Percentiles rank a stretch among this genome's conserved stretches.
phyloP scores from a whole-genome alignment of 179 eudicot species.

The Camellia oleifera region DNA sequence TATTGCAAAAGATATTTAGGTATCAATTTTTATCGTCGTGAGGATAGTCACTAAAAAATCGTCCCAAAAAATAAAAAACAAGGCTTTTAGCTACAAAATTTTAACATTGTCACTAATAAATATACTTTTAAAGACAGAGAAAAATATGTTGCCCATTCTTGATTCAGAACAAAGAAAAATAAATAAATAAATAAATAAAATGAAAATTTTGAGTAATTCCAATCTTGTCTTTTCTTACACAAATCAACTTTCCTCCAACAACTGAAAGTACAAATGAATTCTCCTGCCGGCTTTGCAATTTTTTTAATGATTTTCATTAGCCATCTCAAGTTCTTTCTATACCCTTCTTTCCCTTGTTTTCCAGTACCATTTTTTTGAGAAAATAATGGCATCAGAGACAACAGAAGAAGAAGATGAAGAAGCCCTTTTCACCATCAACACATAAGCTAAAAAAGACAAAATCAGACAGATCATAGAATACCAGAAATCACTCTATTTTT shows the following conservation, averaged over 20 bases:
- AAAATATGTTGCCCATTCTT: too few species aligned
- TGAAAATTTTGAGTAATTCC: neutral
- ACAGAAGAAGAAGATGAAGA: conserved; percentile 22
- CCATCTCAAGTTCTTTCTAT: neutral
- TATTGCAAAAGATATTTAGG: too few species aligned
- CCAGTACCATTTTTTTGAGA: neutral
- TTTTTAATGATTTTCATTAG: neutral
- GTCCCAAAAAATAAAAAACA: too few species aligned
- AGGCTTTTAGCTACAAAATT: too few species aligned
- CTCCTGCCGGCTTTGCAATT: neutral
- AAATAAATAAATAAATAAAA: neutral
- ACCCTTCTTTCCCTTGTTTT: neutral
- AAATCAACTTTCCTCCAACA: neutral
- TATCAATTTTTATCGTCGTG: too few species aligned
- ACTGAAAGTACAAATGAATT: neutral
- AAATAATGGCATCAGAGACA: conserved; percentile 24
- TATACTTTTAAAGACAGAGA: too few species aligned
- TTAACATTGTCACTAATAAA: too few species aligned
- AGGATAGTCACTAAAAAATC: too few species aligned
- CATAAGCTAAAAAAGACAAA: conserved; percentile 31
- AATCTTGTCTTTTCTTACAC: neutral
- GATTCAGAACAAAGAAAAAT: neutral
- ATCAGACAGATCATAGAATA: conserved; percentile 31
- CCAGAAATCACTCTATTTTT: conserved; percentile 28
- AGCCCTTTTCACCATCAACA: conserved; percentile 12